phyloP scores from a whole-genome alignment of 345 rosid genomes.

The Garcia nutans region DNA sequence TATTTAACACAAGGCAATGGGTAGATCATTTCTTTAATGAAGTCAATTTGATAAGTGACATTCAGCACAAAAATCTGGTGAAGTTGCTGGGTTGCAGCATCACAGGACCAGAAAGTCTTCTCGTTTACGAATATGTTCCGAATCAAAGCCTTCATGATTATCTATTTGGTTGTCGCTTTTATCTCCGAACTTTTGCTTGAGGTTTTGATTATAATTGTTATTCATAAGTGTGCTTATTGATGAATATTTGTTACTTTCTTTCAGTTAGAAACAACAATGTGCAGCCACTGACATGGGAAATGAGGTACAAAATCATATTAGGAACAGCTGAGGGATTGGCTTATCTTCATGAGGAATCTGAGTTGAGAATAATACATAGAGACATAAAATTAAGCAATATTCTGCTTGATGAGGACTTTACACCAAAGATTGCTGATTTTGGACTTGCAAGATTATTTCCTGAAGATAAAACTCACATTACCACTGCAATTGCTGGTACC shows the following conservation, averaged over 20 bases:
- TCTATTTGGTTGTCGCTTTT: conserved; percentile 49
- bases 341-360: conserved; percentile 76
- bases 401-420: conserved; percentile 64
- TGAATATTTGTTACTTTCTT: conserved; percentile 10
- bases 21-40: conserved; percentile 96
- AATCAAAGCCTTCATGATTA: conserved; percentile 73
- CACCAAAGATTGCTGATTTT: conserved; percentile 83
- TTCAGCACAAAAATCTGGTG: conserved; percentile 79
- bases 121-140: conserved; percentile 74
- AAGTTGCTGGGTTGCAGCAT: conserved; percentile 83
- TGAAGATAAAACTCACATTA: conserved; percentile 63
- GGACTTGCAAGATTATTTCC: conserved; percentile 83
- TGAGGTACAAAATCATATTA: conserved; percentile 53
- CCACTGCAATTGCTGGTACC: conserved; percentile 83
- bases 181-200: conserved; percentile 4
- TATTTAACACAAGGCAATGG: conserved; percentile 89
- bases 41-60: conserved; percentile 75
- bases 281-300: conserved; percentile 52
- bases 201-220: not conserved
- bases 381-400: conserved; percentile 81
- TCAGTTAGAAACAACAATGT: conserved; percentile 50
- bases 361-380: conserved; percentile 77
- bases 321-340: conserved; percentile 83
- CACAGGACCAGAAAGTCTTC: conserved; percentile 87
- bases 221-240: not conserved